Percentiles rank a stretch among this genome's conserved stretches.
phyloP scores from a whole-genome alignment of 1,284 basidiomycete genomes.

The Rhizoctonia solani region DNA sequence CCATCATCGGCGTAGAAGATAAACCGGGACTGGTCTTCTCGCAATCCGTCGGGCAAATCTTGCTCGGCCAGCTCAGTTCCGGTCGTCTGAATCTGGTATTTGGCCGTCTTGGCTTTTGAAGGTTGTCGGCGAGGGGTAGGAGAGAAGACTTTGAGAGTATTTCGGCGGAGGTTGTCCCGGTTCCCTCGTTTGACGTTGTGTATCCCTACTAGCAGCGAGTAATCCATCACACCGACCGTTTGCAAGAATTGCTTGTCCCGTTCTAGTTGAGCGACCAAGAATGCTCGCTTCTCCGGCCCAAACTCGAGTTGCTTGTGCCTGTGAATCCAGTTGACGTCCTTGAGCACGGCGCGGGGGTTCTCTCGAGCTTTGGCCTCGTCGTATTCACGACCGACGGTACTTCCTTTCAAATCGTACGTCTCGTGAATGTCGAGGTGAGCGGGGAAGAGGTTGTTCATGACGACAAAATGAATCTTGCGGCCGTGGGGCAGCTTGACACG shows the following conservation, averaged over 20 bases:
- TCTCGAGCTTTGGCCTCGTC: slow-evolving; percentile 79
- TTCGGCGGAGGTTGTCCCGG: slow-evolving; percentile 85
- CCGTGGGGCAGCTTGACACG: slow-evolving; percentile 95
- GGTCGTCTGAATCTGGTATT: slow-evolving; percentile 22
- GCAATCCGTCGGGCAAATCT: slow-evolving; percentile 67
- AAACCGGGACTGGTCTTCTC: slow-evolving; percentile 81
- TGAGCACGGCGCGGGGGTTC: slow-evolving; percentile 88
- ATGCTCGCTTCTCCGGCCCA: slow-evolving; percentile 90
- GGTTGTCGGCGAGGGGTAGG: slow-evolving; percentile 50
- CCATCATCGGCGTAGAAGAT: slow-evolving; percentile 98
- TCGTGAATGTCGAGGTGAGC: slow-evolving; percentile 97
- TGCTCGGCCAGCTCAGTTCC: background rate
- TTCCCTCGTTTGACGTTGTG: slow-evolving; percentile 93
- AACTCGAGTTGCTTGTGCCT: slow-evolving; percentile 78
- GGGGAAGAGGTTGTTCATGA: slow-evolving; percentile 99
- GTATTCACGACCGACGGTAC: slow-evolving; percentile 86
- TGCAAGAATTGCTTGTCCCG: slow-evolving; percentile 87
- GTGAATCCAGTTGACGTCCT: slow-evolving; percentile 97
- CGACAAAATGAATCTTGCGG: slow-evolving; percentile 97
- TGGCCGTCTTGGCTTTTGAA: slow-evolving; percentile 5
- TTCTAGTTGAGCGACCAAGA: slow-evolving; percentile 87
- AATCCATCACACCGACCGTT: slow-evolving; percentile 91
- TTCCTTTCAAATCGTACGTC: slow-evolving; percentile 96
- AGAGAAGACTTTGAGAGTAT: slow-evolving; percentile 90
- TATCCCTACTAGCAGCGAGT: slow-evolving; percentile 90